A percentile compares a stretch with the other conserved stretches of the same genome.
Conservation (phyloP, 306 rosid genomes). For the Quercus agrifolia region DNA sequence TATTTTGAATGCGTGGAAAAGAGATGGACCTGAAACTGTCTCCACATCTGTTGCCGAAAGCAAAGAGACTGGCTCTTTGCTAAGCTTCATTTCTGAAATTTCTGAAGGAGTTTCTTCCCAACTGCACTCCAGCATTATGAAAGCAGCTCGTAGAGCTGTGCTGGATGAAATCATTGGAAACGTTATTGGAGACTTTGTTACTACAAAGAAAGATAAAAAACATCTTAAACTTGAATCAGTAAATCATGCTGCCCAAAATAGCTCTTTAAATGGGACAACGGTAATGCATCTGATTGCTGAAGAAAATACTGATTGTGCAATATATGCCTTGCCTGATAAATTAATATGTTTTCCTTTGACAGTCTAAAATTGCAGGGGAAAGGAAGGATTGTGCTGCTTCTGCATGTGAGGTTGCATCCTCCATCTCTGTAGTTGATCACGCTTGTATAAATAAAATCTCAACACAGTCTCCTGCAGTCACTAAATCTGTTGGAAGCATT, state of each 20-base stretch:
- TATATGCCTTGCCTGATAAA: conserved; percentile 15
- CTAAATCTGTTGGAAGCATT: conserved; percentile 69
- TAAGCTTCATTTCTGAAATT: conserved; percentile 49
- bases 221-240: conserved; percentile 41
- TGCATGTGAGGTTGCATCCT: conserved; percentile 30
- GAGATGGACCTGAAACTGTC: conserved; percentile 36
- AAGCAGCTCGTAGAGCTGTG: conserved; percentile 82
- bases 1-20: conserved; percentile 55
- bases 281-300: conserved; percentile 37
- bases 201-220: conserved; percentile 47
- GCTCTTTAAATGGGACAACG: conserved; percentile 31
- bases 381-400: conserved; percentile 31
- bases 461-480: conserved; percentile 19
- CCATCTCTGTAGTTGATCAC: conserved; percentile 23
- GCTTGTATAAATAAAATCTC: conserved; percentile 28
- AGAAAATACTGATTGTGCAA: conserved; percentile 7
- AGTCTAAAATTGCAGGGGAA: conserved; percentile 43
- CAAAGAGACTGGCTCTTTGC: conserved; percentile 35
- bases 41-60: conserved; percentile 35
- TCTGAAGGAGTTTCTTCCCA: conserved; percentile 80
- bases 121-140: conserved; percentile 67
- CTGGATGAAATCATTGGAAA: conserved; percentile 83
- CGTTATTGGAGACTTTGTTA: conserved; percentile 64
- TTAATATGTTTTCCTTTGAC: conserved; percentile 39
- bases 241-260: conserved; percentile 34